phyloP scores from a whole-genome alignment of 306 rosid species.

The Astragalus glycyphyllos region DNA sequence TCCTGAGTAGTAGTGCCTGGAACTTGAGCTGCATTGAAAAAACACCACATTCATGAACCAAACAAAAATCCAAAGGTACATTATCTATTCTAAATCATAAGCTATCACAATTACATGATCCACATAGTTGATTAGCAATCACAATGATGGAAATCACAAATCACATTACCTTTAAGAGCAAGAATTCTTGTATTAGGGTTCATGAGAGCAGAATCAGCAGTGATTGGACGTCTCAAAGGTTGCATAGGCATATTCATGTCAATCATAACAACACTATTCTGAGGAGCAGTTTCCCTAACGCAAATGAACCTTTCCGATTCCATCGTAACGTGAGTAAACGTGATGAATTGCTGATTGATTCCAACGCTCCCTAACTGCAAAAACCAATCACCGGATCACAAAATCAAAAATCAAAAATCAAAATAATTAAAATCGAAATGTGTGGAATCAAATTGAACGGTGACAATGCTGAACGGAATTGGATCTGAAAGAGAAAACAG shows the following conservation, averaged over 20 bases:
- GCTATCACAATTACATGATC: conserved; percentile 15
- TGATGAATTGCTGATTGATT: conserved; percentile 73
- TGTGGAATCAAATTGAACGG: background rate
- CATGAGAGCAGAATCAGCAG: conserved; percentile 87
- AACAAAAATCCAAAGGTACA: background rate
- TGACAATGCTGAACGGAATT: conserved; percentile 13
- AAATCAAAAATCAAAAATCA: conserved; percentile 21
- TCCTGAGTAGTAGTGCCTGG: conserved; percentile 81
- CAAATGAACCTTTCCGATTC: conserved; percentile 85
- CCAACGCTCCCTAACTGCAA: conserved; percentile 74
- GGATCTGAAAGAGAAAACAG: conserved; percentile 39
- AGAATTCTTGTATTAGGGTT: conserved; percentile 76
- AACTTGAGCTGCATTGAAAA: conserved; percentile 65
- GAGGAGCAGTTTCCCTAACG: conserved; percentile 81
- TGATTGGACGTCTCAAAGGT: conserved; percentile 81
- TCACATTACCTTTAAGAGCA: conserved; percentile 66
- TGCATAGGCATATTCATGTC: conserved; percentile 86
- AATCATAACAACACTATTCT: conserved; percentile 72
- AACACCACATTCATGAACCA: conserved; percentile 14
- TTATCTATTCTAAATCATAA: background rate
- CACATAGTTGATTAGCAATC: background rate
- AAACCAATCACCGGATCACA: background rate
- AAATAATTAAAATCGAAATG: background rate
- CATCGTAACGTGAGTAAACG: conserved; percentile 84
- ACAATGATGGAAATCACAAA: conserved; percentile 10